phyloP scores from a whole-genome alignment of 2,329 filamentous ascomycete genomes.

The Capronia coronata region DNA sequence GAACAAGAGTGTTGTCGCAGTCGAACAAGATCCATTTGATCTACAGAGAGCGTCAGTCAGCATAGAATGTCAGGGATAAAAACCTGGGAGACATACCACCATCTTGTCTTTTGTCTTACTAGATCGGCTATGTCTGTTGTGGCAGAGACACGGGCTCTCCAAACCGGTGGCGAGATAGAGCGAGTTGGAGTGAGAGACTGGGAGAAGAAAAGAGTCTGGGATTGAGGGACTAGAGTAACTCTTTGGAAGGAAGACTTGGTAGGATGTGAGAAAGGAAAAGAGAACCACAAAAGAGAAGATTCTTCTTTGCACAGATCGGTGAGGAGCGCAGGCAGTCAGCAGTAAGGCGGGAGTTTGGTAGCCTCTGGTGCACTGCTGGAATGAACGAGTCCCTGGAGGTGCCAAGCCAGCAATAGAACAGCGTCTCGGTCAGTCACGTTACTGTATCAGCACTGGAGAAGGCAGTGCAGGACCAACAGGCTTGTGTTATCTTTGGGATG shows the following conservation, averaged over 20 bases:
- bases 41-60: constrained; percentile 32
- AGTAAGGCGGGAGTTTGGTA: too few species aligned
- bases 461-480: background rate
- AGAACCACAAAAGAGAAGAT: too few species aligned
- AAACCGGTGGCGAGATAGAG: background rate
- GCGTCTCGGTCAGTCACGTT: too few species aligned
- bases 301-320: too few species aligned
- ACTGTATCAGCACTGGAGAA: background rate
- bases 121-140: too few species aligned
- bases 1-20: constrained; percentile 81
- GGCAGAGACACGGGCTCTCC: too few species aligned
- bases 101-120: background rate
- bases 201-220: background rate
- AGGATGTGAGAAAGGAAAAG: too few species aligned
- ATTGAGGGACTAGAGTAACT: too few species aligned
- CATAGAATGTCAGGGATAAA: background rate
- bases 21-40: constrained; percentile 70
- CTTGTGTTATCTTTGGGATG: background rate
- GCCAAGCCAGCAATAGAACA: background rate
- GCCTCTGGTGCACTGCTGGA: too few species aligned
- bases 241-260: too few species aligned
- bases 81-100: background rate
- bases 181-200: background rate
- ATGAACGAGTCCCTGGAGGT: background rate
- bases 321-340: too few species aligned